A percentile compares a stretch with the other conserved stretches of the same genome.
phyloP scores from a whole-genome alignment of 2,329 filamentous ascomycete genomes.

The Aureobasidium zeae region DNA sequence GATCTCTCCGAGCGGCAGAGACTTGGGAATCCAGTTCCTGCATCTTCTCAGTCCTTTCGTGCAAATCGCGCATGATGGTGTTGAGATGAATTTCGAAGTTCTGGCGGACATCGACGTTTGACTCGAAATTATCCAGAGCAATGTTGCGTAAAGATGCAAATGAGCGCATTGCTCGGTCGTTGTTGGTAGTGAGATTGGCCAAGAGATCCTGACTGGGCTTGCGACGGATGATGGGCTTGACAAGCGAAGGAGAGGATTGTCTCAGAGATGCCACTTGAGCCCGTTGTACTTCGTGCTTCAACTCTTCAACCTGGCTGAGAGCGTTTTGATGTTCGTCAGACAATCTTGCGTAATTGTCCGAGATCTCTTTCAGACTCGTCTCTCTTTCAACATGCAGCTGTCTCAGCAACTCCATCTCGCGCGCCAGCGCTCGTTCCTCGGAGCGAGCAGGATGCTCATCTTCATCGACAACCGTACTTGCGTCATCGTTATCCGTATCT shows the following conservation, averaged over 20 bases:
- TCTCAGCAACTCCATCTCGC: constrained; percentile 64
- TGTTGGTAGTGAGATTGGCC: constrained; percentile 26
- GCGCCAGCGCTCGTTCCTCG: constrained; percentile 26
- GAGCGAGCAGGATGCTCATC: constrained; percentile 16
- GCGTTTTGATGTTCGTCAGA: constrained; percentile 73
- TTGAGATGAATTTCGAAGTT: constrained; percentile 89
- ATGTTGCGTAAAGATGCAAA: constrained; percentile 85
- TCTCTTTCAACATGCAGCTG: constrained; percentile 67
- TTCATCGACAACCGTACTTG: constrained; percentile 18
- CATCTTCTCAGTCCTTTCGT: constrained; percentile 77
- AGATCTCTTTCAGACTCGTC: constrained; percentile 60
- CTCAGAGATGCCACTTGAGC: constrained; percentile 34
- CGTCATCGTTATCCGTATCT: constrained; percentile 37
- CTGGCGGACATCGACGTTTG: constrained; percentile 73
- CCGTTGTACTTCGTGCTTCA: constrained; percentile 77
- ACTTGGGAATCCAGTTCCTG: constrained; percentile 83
- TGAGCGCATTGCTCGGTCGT: constrained; percentile 84
- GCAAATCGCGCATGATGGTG: constrained; percentile 84
- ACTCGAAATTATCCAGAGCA: constrained; percentile 75
- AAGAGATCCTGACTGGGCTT: constrained; percentile 80
- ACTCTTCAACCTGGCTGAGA: constrained; percentile 76
- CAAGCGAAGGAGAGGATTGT: constrained; percentile 20
- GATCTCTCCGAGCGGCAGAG: constrained; percentile 77
- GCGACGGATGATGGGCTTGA: constrained; percentile 65
- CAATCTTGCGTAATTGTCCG: constrained; percentile 71